These are phyloP conservation scores for Kwoniella heveanensis DNA, from an alignment of 768 basidiomycete genomes.

Conservation along the genomic window DNA sequence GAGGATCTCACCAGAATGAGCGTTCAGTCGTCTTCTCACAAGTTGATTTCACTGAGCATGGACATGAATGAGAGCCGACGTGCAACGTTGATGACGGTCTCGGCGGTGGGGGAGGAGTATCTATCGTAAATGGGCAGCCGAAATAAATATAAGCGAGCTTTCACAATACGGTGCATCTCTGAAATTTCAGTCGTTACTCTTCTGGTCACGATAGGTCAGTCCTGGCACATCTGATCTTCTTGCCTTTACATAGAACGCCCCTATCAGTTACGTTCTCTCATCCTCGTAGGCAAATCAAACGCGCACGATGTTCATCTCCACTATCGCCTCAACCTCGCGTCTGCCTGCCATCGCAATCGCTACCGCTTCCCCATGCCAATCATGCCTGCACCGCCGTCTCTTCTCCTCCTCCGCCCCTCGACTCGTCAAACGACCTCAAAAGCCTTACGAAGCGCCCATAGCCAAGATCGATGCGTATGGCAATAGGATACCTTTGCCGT, in stretches of 20 bases:
- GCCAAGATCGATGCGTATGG: slow-evolving; percentile 19
- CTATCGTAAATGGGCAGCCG: slow-evolving; percentile 6
- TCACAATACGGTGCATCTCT: no score
- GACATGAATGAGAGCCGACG: no score
- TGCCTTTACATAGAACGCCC: no score
- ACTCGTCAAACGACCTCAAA: slow-evolving; percentile 20
- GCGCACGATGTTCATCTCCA: slow-evolving; percentile 10
- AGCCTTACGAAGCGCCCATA: slow-evolving; percentile 19
- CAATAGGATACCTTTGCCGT: slow-evolving; percentile 8
- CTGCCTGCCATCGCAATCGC: not conserved
- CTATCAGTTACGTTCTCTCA: no score
- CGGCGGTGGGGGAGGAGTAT: slow-evolving; percentile 1
- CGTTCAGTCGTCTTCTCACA: no score
- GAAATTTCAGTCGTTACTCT: no score
- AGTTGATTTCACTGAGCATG: no score
- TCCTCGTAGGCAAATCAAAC: no score
- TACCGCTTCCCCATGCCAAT: not conserved
- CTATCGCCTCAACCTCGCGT: slow-evolving; percentile 12
- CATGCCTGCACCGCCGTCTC: not conserved
- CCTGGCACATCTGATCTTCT: no score
- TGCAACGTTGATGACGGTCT: not conserved
- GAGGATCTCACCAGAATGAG: no score
- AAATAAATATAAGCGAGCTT: no score
- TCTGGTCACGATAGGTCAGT: not conserved
- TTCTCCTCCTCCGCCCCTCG: slow-evolving; percentile 6